Evolutionary conservation across 139 green algal genomes (phyloP).

Genomic region (Desmodesmus armatus): DNA sequence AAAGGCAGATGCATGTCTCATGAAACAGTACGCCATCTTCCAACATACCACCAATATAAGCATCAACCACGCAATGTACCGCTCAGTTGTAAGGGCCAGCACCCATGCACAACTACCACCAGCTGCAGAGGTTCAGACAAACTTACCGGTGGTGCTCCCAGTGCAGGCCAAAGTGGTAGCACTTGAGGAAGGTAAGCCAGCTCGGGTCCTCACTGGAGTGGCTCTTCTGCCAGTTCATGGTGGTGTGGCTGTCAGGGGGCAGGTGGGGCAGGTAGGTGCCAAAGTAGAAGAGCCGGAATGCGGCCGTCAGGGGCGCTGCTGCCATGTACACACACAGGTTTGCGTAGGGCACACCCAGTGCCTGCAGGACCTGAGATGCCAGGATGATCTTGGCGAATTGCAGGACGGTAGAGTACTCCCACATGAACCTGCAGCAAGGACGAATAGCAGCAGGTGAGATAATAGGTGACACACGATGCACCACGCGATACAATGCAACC

Average conservation of each 20-base stretch:
- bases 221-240: slow-evolving; percentile 58
- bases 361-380: slow-evolving; percentile 49
- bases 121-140: background rate
- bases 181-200: slow-evolving; percentile 58
- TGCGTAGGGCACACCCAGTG: slow-evolving; percentile 38
- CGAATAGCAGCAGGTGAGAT: background rate
- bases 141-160: slow-evolving; percentile 45
- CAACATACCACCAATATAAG: background rate
- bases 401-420: slow-evolving; percentile 49
- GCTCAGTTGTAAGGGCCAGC: no score
- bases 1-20: background rate
- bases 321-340: slow-evolving; percentile 64
- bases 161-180: slow-evolving; percentile 60
- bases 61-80: no score
- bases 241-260: background rate
- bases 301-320: slow-evolving; percentile 53
- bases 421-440: slow-evolving; percentile 57
- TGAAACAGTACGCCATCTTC: background rate
- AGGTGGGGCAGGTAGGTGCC: slow-evolving; percentile 49
- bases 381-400: slow-evolving; percentile 59
- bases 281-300: slow-evolving; percentile 52
- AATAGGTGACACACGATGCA: background rate
- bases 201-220: slow-evolving; percentile 24
- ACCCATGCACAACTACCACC: background rate
- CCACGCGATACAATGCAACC: background rate